Conservation (phyloP, 192 early-diverging fungal genomes). For the Backusella liffmaniae region DNA sequence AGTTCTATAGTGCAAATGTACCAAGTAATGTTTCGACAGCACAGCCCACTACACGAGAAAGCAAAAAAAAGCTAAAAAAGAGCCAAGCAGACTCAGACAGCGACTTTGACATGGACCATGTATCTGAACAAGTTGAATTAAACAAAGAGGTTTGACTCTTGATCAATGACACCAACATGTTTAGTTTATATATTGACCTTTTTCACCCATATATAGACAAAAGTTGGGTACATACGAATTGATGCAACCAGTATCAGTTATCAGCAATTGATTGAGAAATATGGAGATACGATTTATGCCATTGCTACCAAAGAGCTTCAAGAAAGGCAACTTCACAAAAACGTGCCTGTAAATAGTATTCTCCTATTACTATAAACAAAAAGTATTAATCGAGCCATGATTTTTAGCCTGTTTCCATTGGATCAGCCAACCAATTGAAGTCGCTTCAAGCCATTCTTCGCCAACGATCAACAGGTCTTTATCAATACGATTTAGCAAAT, state of each 20-base stretch:
- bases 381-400: not conserved
- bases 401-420: constrained; percentile 15
- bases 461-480: not conserved
- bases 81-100: not conserved
- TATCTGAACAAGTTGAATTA: not conserved
- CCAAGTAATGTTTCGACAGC: not conserved
- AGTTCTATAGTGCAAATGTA: not conserved
- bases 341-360: constrained; percentile 19
- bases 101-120: not conserved
- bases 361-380: not conserved
- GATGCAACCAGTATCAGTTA: not conserved
- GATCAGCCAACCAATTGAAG: constrained; percentile 1
- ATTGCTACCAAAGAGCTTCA: constrained; percentile 13
- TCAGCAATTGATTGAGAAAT: constrained; percentile 4
- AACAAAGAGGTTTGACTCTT: not conserved
- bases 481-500: constrained; percentile 17
- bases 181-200: not conserved
- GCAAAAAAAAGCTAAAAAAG: not conserved
- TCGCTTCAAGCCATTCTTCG: constrained; percentile 6
- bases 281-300: constrained; percentile 1
- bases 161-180: not conserved
- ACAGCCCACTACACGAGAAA: not conserved
- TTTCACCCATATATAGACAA: not conserved
- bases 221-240: not conserved
- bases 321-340: constrained; percentile 15